These are phyloP conservation scores for Botrytis porri DNA, from an alignment of 2,329 filamentous ascomycete genomes.

Conservation along the genomic window DNA sequence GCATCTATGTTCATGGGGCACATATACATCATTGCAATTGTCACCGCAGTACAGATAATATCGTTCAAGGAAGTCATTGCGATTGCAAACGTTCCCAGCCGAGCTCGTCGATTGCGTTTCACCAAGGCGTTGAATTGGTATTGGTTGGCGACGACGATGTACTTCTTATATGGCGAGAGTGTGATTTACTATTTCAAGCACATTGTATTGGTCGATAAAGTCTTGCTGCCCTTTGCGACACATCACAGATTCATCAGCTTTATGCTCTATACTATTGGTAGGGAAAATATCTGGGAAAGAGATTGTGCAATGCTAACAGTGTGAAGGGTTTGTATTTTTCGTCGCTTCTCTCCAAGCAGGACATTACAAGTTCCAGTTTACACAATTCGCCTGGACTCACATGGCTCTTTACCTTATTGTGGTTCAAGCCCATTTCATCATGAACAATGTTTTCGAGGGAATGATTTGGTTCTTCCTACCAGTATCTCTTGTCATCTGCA, in stretches of 20 bases:
- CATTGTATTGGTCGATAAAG: slow-evolving; percentile 89
- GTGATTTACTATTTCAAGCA: slow-evolving; percentile 99
- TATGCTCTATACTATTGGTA: slow-evolving; percentile 94
- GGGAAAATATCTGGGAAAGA: slow-evolving; percentile 34
- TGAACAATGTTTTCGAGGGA: slow-evolving; percentile 99
- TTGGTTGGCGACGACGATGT: slow-evolving; percentile 98
- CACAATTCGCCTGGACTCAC: slow-evolving; percentile 98
- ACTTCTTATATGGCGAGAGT: slow-evolving; percentile 97
- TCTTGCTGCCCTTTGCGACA: slow-evolving; percentile 87
- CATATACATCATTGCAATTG: slow-evolving; percentile 92
- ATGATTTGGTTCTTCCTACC: slow-evolving; percentile 99
- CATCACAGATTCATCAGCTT: slow-evolving; percentile 99
- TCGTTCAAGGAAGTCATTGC: slow-evolving; percentile 99
- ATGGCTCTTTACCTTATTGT: slow-evolving; percentile 99
- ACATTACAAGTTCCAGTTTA: slow-evolving; percentile 98
- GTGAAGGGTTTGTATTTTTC: slow-evolving; percentile 91
- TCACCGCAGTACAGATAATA: slow-evolving; percentile 91
- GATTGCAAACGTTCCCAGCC: slow-evolving; percentile 90
- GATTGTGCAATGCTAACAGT: slow-evolving; percentile 33
- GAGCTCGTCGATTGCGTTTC: slow-evolving; percentile 84
- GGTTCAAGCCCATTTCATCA: slow-evolving; percentile 97
- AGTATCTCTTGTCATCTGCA: slow-evolving; percentile 91
- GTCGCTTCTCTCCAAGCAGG: slow-evolving; percentile 91
- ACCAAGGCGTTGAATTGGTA: slow-evolving; percentile 99
- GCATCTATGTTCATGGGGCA: slow-evolving; percentile 90